A percentile compares a stretch with the other conserved stretches of the same genome.
Evolutionary conservation across 768 basidiomycete genomes (phyloP).

Genomic region (Rhodosporidiobolus odoratus): DNA sequence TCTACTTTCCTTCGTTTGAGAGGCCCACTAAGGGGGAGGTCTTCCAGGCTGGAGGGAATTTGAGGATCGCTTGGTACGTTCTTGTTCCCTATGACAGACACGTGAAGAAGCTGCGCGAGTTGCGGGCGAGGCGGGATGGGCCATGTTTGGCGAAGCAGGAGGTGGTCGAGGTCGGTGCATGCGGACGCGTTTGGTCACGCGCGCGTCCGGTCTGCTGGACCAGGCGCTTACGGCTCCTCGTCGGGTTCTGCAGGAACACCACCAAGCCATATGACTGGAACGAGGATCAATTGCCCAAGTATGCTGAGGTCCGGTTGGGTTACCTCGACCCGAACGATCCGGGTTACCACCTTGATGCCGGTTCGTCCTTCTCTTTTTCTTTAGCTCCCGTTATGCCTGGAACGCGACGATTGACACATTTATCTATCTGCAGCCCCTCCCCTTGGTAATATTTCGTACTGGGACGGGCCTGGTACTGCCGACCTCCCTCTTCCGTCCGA

Average conservation of each 20-base stretch:
- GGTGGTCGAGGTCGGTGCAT: background rate
- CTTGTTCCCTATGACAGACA: background rate
- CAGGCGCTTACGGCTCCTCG: background rate
- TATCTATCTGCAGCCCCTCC: conserved; percentile 10
- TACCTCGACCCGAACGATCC: background rate
- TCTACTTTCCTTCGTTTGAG: conserved; percentile 13
- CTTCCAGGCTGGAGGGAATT: background rate
- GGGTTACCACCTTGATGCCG: conserved; percentile 7
- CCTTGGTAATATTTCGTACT: conserved; percentile 25
- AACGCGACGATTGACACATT: too few species aligned
- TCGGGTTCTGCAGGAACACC: conserved; percentile 9
- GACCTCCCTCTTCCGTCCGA: conserved; percentile 9
- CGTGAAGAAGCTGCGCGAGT: too few species aligned
- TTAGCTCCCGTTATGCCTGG: background rate
- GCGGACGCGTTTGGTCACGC: background rate
- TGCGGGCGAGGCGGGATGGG: too few species aligned
- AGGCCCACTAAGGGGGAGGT: background rate
- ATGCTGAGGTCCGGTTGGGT: conserved; percentile 2
- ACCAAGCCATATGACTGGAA: conserved; percentile 19
- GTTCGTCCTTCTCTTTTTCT: background rate
- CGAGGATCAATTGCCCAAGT: conserved; percentile 13
- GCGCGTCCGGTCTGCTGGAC: background rate
- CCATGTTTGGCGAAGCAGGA: background rate
- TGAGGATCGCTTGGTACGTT: conserved; percentile 14
- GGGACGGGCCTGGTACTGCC: conserved; percentile 5